Evolutionary conservation across 2,329 filamentous ascomycete genomes (phyloP), one percentile per base, ranked within the genome.

Genomic region (Xylaria sp.): DNA sequence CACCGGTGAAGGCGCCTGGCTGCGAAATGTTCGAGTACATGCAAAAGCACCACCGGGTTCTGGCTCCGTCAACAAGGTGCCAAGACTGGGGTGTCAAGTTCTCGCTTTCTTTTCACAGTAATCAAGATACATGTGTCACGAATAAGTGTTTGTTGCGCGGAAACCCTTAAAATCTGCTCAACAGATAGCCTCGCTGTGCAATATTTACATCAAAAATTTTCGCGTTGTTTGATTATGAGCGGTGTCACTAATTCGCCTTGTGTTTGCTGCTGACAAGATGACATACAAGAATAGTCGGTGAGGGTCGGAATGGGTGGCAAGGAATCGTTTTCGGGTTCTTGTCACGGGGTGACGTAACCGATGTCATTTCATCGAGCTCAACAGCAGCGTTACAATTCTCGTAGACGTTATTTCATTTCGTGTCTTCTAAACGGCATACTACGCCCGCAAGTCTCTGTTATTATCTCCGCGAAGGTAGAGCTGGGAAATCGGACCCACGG

Each of bases 181-280:
- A 23, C 37, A 25, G n/a, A 6, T 56, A 10, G 32, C n/a, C 3
- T 56, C 28, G 34, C 34, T 39, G 23, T 9, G 23, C 12, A 20
- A 32, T 20, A 37, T 41, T 12, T 58, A 28, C 23, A 28, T 1
- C 3, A 46, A 44, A 25, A 3, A 10, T 12, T 28, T 46, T 58
- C 13, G 3, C 23, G 3, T 8, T 32, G 37, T 44, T 20, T 32
- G 25, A 25, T 58, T 15, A 39, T 44, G 13, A 12, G 37, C 37
- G 13, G 8, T 44, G 32, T 58, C n/a, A 32, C 34, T 28, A 5
- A 58, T 32, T 15, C 68, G 48, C 50, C 52, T 59, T 69, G 48
- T 62, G 65, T 54, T 68, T 70, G 65, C 69, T 69, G 66, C 69
- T 69, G 66, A 69, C 66, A 59, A 44, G 32, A 63, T 59, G 62